Conservation (phyloP, 345 rosid genomes). For the Hibiscus syriacus region DNA sequence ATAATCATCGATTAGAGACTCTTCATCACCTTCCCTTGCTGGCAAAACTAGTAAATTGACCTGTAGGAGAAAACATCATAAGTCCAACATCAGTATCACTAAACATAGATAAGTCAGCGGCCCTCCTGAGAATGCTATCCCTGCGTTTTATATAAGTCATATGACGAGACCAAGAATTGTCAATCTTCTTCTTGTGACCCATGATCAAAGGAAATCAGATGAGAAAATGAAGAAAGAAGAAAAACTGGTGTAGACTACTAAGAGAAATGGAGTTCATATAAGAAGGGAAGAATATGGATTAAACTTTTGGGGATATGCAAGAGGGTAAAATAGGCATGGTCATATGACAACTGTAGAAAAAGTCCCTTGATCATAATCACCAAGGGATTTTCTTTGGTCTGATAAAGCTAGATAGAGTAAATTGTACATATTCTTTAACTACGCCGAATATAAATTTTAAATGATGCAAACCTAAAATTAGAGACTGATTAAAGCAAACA, state of each 20-base stretch:
- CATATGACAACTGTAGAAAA: not conserved
- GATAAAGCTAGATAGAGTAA: too few species aligned
- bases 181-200: constrained; percentile 16
- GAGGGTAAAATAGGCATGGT: not conserved
- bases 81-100: too few species aligned
- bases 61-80: too few species aligned
- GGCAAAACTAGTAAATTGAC: constrained; percentile 15
- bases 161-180: not conserved
- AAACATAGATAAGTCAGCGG: too few species aligned
- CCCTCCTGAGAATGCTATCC: too few species aligned
- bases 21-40: constrained; percentile 24
- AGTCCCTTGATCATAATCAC: not conserved
- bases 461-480: not conserved
- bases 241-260: not conserved
- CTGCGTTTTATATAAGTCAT: too few species aligned
- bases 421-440: too few species aligned
- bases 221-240: not conserved
- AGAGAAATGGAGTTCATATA: not conserved
- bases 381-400: too few species aligned
- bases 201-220: constrained; percentile 9
- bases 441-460: not conserved
- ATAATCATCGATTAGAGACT: not conserved
- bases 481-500: not conserved
- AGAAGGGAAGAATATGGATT: too few species aligned
- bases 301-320: not conserved